Evolutionary conservation across 148 eudicot species (phyloP).

Genomic region (Fagopyrum esculentum): DNA sequence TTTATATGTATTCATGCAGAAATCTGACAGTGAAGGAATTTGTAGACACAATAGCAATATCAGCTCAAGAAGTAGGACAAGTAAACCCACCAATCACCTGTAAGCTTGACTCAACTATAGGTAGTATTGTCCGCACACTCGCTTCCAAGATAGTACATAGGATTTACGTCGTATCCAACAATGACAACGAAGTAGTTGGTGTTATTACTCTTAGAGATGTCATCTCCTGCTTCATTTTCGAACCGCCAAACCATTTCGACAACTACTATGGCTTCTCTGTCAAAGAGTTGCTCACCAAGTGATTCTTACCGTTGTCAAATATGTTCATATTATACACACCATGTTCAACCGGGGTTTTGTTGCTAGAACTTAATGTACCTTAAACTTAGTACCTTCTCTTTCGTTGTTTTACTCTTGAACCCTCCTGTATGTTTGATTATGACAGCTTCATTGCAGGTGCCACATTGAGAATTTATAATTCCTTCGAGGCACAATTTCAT

Average conservation of each 20-base stretch:
- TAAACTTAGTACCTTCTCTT: neutral
- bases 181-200: conserved; percentile 49
- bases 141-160: conserved; percentile 69
- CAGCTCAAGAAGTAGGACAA: conserved; percentile 34
- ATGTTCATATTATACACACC: neutral
- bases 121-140: conserved; percentile 53
- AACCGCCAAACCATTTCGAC: conserved; percentile 75
- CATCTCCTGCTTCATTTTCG: conserved; percentile 79
- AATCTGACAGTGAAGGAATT: conserved; percentile 64
- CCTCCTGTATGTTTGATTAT: neutral
- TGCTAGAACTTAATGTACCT: neutral
- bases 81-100: conserved; percentile 60
- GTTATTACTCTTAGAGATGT: conserved; percentile 91
- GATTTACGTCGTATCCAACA: conserved; percentile 44
- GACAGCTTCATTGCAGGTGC: neutral
- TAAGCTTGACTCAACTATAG: conserved; percentile 50
- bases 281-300: conserved; percentile 43
- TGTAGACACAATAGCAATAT: conserved; percentile 41
- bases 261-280: conserved; percentile 57
- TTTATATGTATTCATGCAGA: conserved; percentile 32
- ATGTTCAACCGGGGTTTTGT: neutral
- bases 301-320: conserved; percentile 13
- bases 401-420: neutral
- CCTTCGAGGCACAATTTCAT: no score
- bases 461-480: no score